A percentile compares a stretch with the other conserved stretches of the same genome.
Conservation (phyloP, 352 stramenopile genomes). For the Detonula confervacea region DNA sequence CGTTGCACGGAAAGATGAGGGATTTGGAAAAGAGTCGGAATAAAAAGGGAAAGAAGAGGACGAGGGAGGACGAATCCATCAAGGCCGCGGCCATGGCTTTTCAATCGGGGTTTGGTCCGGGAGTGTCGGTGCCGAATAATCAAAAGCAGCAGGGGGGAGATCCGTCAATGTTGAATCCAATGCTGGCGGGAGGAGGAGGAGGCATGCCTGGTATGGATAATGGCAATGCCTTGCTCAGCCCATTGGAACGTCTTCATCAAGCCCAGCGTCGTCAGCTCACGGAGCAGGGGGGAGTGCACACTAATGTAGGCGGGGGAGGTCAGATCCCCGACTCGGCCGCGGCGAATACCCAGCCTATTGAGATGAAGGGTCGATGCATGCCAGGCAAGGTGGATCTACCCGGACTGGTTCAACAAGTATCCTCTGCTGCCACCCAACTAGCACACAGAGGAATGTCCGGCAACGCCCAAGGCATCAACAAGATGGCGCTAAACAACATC, state of each 20-base stretch:
- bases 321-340: background rate
- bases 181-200: background rate
- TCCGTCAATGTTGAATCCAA: conserved; percentile 10
- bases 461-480: background rate
- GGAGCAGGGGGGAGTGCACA: conserved; percentile 50
- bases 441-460: conserved; percentile 57
- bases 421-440: conserved; percentile 64
- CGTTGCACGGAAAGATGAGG: conserved; percentile 76
- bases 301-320: background rate
- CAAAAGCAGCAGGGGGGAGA: conserved; percentile 1
- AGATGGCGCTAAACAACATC: background rate
- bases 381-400: conserved; percentile 70
- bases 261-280: conserved; percentile 66
- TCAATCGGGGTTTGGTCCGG: conserved; percentile 27
- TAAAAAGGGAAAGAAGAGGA: conserved; percentile 70
- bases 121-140: background rate
- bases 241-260: conserved; percentile 72
- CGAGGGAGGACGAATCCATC: conserved; percentile 38
- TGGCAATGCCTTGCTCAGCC: conserved; percentile 35
- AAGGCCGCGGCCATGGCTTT: conserved; percentile 38
- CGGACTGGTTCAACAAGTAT: conserved; percentile 68
- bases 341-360: conserved; percentile 41
- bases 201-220: conserved; percentile 18
- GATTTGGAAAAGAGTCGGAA: conserved; percentile 73
- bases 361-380: conserved; percentile 74